Percentiles rank a stretch among this genome's conserved stretches.
phyloP scores from a whole-genome alignment of 2,329 filamentous ascomycete species.

The Truncatella angustata region DNA sequence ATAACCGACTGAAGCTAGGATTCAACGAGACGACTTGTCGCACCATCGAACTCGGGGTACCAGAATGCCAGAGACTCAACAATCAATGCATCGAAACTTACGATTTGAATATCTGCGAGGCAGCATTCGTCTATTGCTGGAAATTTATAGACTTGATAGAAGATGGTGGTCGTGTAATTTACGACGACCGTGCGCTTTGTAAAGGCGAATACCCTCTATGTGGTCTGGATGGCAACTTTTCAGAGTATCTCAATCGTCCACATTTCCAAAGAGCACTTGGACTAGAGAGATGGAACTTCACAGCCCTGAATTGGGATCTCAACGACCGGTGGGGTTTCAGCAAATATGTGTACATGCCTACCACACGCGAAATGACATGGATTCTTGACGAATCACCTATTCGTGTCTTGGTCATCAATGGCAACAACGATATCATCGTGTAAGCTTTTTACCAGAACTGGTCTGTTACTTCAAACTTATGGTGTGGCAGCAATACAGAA shows the following conservation, averaged over 20 bases:
- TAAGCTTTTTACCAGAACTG: not conserved
- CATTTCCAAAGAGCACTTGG: conserved; percentile 10
- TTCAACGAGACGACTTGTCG: not conserved
- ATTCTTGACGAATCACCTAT: conserved; percentile 9
- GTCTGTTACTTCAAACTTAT: not conserved
- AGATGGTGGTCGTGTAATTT: not conserved
- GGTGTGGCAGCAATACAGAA: conserved; percentile 10
- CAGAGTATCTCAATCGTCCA: conserved; percentile 11
- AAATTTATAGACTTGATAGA: not conserved
- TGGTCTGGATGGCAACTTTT: conserved; percentile 7
- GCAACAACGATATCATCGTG: conserved; percentile 13
- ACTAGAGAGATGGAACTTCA: conserved; percentile 4
- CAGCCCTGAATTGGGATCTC: conserved; percentile 9
- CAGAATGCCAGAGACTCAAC: not conserved
- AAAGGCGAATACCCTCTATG: conserved; percentile 11
- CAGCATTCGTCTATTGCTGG: not conserved
- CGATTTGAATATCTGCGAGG: not conserved
- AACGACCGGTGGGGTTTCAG: conserved; percentile 7
- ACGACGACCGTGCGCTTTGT: conserved; percentile 10
- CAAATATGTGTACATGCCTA: conserved; percentile 8
- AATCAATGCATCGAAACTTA: not conserved
- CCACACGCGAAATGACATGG: conserved; percentile 11
- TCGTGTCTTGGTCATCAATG: conserved; percentile 8
- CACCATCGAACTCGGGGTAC: not conserved
- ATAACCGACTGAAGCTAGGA: conserved; percentile 9